phyloP scores from a whole-genome alignment of 768 basidiomycete genomes.

The Mycena vulgaris region DNA sequence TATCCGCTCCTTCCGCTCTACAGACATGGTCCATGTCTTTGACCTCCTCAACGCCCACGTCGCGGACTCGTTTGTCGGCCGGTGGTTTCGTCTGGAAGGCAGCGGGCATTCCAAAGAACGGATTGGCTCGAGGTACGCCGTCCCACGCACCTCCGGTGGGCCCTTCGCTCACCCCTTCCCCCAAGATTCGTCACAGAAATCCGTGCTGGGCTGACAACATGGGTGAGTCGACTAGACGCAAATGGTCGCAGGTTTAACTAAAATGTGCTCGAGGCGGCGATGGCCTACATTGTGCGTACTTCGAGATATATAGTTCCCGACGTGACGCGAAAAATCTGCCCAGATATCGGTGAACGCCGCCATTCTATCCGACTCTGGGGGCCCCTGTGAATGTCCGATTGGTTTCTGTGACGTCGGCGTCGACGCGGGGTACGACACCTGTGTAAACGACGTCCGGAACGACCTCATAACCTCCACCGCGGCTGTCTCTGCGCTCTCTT shows the following conservation, averaged over 20 bases:
- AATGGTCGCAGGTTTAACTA: background rate
- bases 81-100: conserved; percentile 83
- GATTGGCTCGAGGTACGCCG: conserved; percentile 74
- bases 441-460: conserved; percentile 73
- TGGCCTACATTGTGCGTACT: conserved; percentile 83
- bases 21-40: conserved; percentile 45
- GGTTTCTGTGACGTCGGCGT: conserved; percentile 62
- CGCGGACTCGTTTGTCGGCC: conserved; percentile 58
- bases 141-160: conserved; percentile 41
- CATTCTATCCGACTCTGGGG: conserved; percentile 83
- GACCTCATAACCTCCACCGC: conserved; percentile 91
- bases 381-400: conserved; percentile 83
- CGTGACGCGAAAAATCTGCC: too few species aligned
- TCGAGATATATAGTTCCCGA: too few species aligned
- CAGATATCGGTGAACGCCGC: conserved; percentile 92
- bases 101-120: conserved; percentile 76
- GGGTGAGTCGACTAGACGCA: conserved; percentile 58
- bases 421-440: conserved; percentile 69
- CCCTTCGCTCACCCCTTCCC: background rate
- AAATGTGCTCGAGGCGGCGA: too few species aligned
- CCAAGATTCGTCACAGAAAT: conserved; percentile 73
- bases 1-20: background rate
- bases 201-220: conserved; percentile 86
- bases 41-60: conserved; percentile 61
- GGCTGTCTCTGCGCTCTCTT: conserved; percentile 80